Conservation (phyloP, 148 eudicot genomes). For the Fagopyrum homotropicum region DNA sequence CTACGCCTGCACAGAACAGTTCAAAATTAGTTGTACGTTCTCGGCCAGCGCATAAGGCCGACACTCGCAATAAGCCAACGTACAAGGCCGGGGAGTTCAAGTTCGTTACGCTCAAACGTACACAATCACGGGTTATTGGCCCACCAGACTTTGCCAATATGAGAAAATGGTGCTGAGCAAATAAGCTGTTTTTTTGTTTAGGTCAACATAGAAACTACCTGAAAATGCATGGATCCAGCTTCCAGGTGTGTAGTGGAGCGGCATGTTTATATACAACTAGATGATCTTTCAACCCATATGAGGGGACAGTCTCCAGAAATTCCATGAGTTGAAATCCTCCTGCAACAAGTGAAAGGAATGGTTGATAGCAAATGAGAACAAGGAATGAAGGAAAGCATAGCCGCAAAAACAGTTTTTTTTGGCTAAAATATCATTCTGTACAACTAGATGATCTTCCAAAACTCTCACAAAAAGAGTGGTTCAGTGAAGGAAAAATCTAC, state of each 20-base stretch:
- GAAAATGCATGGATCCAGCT: constrained; percentile 11
- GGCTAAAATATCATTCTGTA: no score
- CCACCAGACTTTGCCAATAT: neutral
- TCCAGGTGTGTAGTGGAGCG: constrained; percentile 3
- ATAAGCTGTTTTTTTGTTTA: neutral
- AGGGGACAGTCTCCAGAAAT: constrained; percentile 84
- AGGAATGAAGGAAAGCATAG: neutral
- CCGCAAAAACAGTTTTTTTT: no score
- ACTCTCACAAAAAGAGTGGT: no score
- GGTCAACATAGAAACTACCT: neutral
- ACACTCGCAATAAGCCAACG: no score
- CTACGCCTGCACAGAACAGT: neutral
- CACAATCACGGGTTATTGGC: no score
- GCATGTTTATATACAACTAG: constrained; percentile 8
- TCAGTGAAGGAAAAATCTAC: no score
- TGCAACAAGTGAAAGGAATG: constrained; percentile 22
- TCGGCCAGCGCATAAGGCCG: no score
- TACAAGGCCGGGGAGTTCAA: no score
- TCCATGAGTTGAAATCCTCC: constrained; percentile 91
- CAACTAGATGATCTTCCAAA: no score
- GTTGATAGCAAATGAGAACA: neutral
- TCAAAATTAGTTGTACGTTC: neutral
- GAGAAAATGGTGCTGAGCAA: neutral
- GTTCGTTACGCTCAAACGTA: no score
- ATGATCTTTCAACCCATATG: constrained; percentile 22